Conservation (phyloP, 2,329 filamentous ascomycete genomes). For the Colletotrichum tofieldiae region DNA sequence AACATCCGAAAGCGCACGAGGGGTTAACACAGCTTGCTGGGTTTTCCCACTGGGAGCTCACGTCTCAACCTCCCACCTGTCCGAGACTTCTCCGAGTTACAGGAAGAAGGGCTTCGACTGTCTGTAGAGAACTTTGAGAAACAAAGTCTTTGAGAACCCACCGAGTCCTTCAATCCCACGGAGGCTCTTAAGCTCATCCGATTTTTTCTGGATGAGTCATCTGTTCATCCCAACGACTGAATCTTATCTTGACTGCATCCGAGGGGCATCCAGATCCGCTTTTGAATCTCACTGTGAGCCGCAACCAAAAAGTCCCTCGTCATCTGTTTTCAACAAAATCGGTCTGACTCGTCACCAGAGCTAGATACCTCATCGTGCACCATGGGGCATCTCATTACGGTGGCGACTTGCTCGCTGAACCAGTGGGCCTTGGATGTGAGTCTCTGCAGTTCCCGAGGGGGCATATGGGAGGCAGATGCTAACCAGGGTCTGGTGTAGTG, state of each 20-base stretch:
- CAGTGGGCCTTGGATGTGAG: constrained; percentile 64
- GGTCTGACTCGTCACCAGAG: background rate
- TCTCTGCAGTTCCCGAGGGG: background rate
- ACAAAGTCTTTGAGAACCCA: background rate
- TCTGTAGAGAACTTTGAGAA: background rate
- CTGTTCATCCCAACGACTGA: constrained; percentile 17
- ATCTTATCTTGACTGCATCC: constrained; percentile 22
- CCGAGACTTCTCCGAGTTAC: constrained; percentile 13
- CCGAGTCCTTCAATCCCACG: background rate
- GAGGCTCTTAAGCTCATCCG: background rate
- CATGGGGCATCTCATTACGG: constrained; percentile 48
- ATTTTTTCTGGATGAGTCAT: constrained; percentile 30
- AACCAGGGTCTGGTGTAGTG: constrained; percentile 21
- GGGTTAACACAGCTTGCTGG: constrained; percentile 10
- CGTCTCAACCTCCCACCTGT: constrained; percentile 23
- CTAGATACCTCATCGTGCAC: background rate
- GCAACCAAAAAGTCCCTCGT: background rate
- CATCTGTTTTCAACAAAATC: background rate
- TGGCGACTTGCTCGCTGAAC: constrained; percentile 56
- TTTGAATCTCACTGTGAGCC: background rate
- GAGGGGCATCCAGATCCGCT: constrained; percentile 2
- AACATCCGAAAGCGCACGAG: constrained; percentile 28
- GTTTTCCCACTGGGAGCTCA: constrained; percentile 14
- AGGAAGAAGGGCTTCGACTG: background rate
- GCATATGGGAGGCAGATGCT: background rate